Evolutionary conservation across 1,139 yeast species (phyloP).

Genomic region (Yamadazyma mexicana): DNA sequence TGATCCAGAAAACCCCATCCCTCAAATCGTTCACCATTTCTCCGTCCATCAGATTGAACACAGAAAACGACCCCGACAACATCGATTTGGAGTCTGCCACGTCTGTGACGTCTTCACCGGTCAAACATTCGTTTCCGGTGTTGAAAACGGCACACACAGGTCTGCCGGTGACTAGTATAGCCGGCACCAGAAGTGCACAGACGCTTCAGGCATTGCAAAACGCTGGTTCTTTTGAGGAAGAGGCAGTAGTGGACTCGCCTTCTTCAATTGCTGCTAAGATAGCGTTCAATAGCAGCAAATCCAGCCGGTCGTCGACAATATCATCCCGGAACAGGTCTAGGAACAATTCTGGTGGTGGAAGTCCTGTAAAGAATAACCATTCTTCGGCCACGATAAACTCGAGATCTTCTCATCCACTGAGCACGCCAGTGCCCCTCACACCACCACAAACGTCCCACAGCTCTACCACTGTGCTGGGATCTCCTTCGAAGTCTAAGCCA

Average conservation of each 20-base stretch:
- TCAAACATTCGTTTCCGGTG: constrained; percentile 12
- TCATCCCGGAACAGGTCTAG: constrained; percentile 7
- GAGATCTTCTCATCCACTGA: not conserved
- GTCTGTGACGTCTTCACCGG: constrained; percentile 14
- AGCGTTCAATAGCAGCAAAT: constrained; percentile 27
- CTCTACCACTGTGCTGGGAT: not conserved
- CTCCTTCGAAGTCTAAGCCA: constrained; percentile 15
- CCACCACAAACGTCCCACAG: not conserved
- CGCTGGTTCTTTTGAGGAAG: constrained; percentile 7
- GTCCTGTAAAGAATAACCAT: constrained; percentile 1
- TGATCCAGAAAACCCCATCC: constrained; percentile 31
- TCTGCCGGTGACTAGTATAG: no score
- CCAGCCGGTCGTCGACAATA: constrained; percentile 12
- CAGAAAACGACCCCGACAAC: constrained; percentile 13
- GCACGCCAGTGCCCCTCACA: not conserved
- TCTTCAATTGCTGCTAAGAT: constrained; percentile 34
- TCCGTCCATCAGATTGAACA: constrained; percentile 29
- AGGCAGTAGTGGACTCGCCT: constrained; percentile 18
- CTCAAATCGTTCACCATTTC: constrained; percentile 42
- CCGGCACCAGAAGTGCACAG: not conserved
- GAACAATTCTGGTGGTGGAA: constrained; percentile 8
- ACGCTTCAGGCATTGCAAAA: not conserved
- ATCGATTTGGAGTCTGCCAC: constrained; percentile 12
- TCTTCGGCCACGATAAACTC: not conserved
- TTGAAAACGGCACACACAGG: constrained; percentile 2